phyloP scores from a whole-genome alignment of 371 early-diverging fungal species.

The Syncephalis fuscata region DNA sequence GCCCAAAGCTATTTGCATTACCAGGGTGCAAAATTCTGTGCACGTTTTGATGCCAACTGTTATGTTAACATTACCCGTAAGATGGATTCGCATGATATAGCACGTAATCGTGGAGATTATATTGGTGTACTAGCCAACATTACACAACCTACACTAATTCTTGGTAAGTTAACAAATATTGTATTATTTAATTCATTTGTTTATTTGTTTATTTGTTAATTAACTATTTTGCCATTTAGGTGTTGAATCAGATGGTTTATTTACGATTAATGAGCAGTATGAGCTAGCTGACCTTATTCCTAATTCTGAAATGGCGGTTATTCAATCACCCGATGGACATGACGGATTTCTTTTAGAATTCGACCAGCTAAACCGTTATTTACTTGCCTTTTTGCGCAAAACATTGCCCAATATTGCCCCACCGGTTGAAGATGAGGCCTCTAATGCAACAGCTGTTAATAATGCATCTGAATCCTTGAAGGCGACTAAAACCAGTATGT shows the following conservation, averaged over 20 bases:
- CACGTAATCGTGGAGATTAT: constrained; percentile 43
- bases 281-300: constrained; percentile 72
- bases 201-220: too few species aligned
- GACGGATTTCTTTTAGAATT: constrained; percentile 94
- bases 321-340: constrained; percentile 86
- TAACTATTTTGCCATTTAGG: too few species aligned
- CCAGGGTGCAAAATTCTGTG: constrained; percentile 91
- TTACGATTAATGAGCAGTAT: constrained; percentile 68
- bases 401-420: not conserved
- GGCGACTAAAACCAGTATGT: constrained; percentile 30
- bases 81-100: constrained; percentile 88
- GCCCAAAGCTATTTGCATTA: constrained; percentile 93
- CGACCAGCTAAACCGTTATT: constrained; percentile 66
- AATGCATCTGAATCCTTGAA: constrained; percentile 7
- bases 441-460: not conserved
- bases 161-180: too few species aligned
- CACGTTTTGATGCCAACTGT: constrained; percentile 94
- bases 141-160: constrained; percentile 68
- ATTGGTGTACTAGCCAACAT: constrained; percentile 29
- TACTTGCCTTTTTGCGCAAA: constrained; percentile 34
- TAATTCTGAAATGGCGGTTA: constrained; percentile 65
- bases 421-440: too few species aligned
- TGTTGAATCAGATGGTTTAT: constrained; percentile 86
- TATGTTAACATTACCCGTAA: constrained; percentile 88
- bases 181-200: too few species aligned